Evolutionary conservation across 2,329 filamentous ascomycete genomes (phyloP).

Genomic region (Westerdykella sp.): DNA sequence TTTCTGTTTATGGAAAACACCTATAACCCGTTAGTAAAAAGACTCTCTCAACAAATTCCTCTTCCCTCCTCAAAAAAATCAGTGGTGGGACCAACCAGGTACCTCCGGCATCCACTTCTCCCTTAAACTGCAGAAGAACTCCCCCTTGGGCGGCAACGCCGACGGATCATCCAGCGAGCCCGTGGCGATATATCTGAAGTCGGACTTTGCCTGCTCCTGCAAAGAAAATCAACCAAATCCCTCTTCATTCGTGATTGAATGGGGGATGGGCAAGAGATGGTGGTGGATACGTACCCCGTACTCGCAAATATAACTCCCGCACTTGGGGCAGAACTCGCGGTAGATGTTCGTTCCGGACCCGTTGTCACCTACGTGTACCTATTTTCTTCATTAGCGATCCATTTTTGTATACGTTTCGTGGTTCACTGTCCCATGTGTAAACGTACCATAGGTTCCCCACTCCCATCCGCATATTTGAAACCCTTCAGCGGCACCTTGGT

Average conservation of each 20-base stretch:
- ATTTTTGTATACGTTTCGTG: not conserved
- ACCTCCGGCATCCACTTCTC: conserved; percentile 20
- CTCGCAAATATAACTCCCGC: conserved; percentile 48
- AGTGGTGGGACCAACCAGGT: conserved; percentile 11
- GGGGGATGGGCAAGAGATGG: not conserved
- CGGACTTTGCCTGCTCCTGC: conserved; percentile 18
- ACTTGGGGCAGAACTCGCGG: conserved; percentile 49
- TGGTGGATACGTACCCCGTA: conserved; percentile 35
- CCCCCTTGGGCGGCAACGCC: conserved; percentile 46
- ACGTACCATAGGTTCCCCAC: conserved; percentile 11
- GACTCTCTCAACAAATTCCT: not conserved
- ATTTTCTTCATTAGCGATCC: conserved; percentile 1
- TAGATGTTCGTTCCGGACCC: conserved; percentile 44
- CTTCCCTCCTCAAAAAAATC: too few relatives aligned
- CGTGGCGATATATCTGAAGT: conserved; percentile 18
- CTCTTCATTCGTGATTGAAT: not conserved
- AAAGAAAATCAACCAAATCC: not conserved
- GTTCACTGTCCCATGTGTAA: not conserved
- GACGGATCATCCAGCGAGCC: conserved; percentile 21
- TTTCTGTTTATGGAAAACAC: conserved; percentile 9
- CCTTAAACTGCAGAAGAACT: conserved; percentile 62
- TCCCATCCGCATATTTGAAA: conserved; percentile 34
- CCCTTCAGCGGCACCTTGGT: conserved; percentile 45
- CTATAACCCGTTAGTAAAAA: not conserved
- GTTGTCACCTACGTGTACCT: conserved; percentile 47